These are phyloP conservation scores for Syzygium oleosum DNA, from an alignment of 345 rosid genomes.

Conservation along the genomic window DNA sequence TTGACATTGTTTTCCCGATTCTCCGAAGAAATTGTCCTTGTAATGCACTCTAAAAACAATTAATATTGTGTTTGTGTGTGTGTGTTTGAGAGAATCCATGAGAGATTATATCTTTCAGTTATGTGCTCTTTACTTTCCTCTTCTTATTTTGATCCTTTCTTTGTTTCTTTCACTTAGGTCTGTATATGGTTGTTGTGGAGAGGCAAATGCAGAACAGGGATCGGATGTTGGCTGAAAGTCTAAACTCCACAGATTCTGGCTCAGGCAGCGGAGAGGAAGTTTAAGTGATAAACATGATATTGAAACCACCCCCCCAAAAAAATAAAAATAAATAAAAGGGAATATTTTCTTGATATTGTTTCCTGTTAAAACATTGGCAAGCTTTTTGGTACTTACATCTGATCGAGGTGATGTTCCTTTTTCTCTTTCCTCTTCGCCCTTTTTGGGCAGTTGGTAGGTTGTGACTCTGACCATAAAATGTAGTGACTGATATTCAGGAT, in stretches of 20 bases:
- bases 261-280: constrained; percentile 26
- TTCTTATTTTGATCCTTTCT: neutral
- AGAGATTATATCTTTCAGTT: neutral
- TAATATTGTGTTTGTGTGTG: neutral
- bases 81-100: neutral
- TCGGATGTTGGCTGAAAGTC: constrained; percentile 51
- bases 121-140: neutral
- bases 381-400: neutral
- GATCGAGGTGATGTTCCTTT: neutral
- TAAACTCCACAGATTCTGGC: constrained; percentile 43
- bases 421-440: neutral
- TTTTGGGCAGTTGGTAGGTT: neutral
- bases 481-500: neutral
- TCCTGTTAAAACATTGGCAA: neutral
- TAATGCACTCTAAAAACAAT: neutral
- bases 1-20: neutral
- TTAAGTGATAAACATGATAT: constrained; percentile 2
- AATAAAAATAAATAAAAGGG: neutral
- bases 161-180: constrained; percentile 25
- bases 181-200: constrained; percentile 76
- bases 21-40: neutral
- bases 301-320: neutral
- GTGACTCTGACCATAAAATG: neutral
- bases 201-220: constrained; percentile 71
- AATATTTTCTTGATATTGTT: neutral